These are phyloP conservation scores for Xylaria palmicola DNA, from an alignment of 495 filamentous ascomycete species.

Conservation along the genomic window DNA sequence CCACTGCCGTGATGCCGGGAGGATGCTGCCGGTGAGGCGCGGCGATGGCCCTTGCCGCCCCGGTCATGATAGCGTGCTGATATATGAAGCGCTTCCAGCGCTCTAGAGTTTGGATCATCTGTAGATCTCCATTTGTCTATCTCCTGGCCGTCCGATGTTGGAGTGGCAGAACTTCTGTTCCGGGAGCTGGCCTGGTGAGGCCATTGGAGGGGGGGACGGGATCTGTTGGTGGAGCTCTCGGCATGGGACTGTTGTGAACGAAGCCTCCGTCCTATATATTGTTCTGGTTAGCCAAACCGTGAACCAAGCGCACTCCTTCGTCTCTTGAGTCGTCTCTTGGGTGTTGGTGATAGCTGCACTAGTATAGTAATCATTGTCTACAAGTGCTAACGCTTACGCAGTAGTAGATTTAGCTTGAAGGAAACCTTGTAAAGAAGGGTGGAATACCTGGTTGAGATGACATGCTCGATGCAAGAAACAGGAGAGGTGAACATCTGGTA, in stretches of 20 bases:
- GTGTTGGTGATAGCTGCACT: too few relatives aligned
- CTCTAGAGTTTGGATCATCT: not conserved
- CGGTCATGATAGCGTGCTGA: not conserved
- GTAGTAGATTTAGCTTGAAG: not conserved
- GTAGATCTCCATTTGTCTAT: not conserved
- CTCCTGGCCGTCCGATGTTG: not conserved
- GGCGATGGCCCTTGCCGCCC: not conserved
- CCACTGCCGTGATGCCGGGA: not conserved
- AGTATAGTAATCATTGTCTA: not conserved
- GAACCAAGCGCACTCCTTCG: not conserved
- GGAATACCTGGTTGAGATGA: not conserved
- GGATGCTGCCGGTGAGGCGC: not conserved
- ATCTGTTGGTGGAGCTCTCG: not conserved
- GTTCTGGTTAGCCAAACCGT: not conserved
- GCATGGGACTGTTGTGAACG: not conserved
- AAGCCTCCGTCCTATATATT: not conserved
- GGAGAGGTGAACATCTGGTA: not conserved
- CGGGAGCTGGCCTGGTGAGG: not conserved
- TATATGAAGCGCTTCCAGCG: not conserved
- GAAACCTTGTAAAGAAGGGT: not conserved
- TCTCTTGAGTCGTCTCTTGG: too few relatives aligned
- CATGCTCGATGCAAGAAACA: not conserved
- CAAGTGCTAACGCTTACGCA: not conserved
- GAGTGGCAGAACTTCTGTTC: not conserved
- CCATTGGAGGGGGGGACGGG: not conserved